These are phyloP conservation scores for Aspergillus viridinutans DNA, from an alignment of 2,329 filamentous ascomycete genomes.

Conservation along the genomic window DNA sequence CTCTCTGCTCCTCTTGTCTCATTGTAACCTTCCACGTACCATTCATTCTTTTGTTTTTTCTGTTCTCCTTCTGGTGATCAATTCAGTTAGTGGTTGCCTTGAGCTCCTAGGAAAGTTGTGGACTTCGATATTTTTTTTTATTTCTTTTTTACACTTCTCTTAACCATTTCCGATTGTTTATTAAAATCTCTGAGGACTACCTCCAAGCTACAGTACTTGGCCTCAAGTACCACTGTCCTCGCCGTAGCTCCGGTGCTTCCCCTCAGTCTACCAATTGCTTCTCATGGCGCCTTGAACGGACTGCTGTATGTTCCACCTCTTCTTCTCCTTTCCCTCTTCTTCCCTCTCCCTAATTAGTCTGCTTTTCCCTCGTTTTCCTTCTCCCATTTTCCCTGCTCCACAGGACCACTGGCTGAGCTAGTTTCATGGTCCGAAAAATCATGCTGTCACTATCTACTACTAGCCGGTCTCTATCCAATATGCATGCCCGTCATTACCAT, in stretches of 20 bases:
- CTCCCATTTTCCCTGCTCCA: slow-evolving; percentile 10
- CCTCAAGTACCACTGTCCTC: not conserved
- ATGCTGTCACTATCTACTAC: not conserved
- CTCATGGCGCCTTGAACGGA: slow-evolving; percentile 3
- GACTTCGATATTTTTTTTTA: not conserved
- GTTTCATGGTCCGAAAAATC: not conserved
- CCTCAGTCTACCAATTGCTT: not conserved
- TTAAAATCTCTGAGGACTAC: not conserved
- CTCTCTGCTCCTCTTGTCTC: not conserved
- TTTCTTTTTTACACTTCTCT: not conserved
- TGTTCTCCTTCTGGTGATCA: too few species aligned
- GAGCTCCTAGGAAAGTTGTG: not conserved
- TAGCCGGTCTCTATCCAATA: not conserved
- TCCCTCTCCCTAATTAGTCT: slow-evolving; percentile 6
- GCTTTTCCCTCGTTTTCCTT: not conserved
- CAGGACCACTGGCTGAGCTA: not conserved
- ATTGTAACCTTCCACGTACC: not conserved
- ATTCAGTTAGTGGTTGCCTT: not conserved
- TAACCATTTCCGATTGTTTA: slow-evolving; percentile 1
- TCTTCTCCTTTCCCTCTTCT: slow-evolving; percentile 1
- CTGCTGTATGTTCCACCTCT: not conserved
- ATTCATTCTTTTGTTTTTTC: not conserved
- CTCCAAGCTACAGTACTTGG: not conserved
- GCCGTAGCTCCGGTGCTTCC: not conserved
- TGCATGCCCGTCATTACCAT: not conserved